Percentiles rank a stretch among this genome's conserved stretches.
These are phyloP conservation scores for Candida sojae DNA, from an alignment of 1,139 yeast species.

Conservation along the genomic window DNA sequence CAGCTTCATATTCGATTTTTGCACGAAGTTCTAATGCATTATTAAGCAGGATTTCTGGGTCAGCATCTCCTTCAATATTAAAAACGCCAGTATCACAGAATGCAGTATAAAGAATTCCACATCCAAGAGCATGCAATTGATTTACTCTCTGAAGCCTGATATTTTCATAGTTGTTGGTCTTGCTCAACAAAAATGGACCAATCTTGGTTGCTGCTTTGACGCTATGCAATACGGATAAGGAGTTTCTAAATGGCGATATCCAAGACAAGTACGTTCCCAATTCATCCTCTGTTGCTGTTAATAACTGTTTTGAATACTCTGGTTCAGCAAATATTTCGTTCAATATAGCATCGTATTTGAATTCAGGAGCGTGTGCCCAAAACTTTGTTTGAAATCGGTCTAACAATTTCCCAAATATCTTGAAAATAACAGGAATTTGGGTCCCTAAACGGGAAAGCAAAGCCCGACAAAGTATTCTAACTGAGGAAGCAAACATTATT, in stretches of 20 bases:
- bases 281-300: slow-evolving; percentile 4
- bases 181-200: slow-evolving; percentile 19
- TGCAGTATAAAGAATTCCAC: slow-evolving; percentile 14
- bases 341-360: slow-evolving; percentile 51
- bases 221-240: slow-evolving; percentile 41
- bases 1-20: slow-evolving; percentile 32
- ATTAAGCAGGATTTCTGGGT: slow-evolving; percentile 24
- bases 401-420: slow-evolving; percentile 47
- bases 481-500: slow-evolving; percentile 45
- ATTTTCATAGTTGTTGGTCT: slow-evolving; percentile 6
- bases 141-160: slow-evolving; percentile 8
- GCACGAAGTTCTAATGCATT: slow-evolving; percentile 37
- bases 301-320: slow-evolving; percentile 22
- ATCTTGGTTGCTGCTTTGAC: slow-evolving; percentile 43
- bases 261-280: slow-evolving; percentile 39
- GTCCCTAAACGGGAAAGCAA: slow-evolving; percentile 49
- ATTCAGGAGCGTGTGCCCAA: slow-evolving; percentile 56
- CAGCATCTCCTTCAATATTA: slow-evolving; percentile 16
- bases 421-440: slow-evolving; percentile 57
- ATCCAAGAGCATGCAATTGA: slow-evolving; percentile 15
- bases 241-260: slow-evolving; percentile 37
- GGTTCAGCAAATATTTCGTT: slow-evolving; percentile 54
- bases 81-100: slow-evolving; percentile 16
- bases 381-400: slow-evolving; percentile 38
- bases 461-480: slow-evolving; percentile 49